phyloP scores from a whole-genome alignment of 345 rosid genomes.

The Hibiscus tridactylites region DNA sequence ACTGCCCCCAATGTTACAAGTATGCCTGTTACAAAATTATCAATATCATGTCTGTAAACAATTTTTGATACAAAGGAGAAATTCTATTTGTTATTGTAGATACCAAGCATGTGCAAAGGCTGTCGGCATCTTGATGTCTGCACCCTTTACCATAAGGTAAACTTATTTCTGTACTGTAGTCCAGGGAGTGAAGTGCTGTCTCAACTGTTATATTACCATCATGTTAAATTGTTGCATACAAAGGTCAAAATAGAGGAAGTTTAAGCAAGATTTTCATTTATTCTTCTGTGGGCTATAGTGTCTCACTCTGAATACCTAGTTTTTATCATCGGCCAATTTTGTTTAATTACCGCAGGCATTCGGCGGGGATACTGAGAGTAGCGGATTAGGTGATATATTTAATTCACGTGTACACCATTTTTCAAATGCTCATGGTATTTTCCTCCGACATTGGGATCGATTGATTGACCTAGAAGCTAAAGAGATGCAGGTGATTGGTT shows the following conservation, averaged over 20 bases:
- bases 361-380: constrained; percentile 72
- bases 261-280: neutral
- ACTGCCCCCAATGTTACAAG: constrained; percentile 83
- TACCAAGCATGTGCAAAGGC: constrained; percentile 68
- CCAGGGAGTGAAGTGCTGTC: neutral
- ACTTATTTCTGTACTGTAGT: constrained; percentile 9
- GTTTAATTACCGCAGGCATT: constrained; percentile 53
- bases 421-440: constrained; percentile 47
- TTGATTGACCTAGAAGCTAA: constrained; percentile 87
- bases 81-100: constrained; percentile 34
- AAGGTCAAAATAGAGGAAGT: neutral
- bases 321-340: constrained; percentile 1
- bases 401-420: constrained; percentile 61
- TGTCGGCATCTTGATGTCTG: constrained; percentile 91
- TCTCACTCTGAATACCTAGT: neutral
- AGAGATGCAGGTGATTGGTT: constrained; percentile 59
- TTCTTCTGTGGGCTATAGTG: neutral
- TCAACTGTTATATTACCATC: neutral
- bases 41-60: neutral
- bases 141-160: constrained; percentile 89
- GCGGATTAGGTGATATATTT: constrained; percentile 80
- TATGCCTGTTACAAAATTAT: constrained; percentile 25
- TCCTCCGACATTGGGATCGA: constrained; percentile 73
- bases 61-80: constrained; percentile 7
- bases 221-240: neutral